Percentiles rank a stretch among this genome's conserved stretches.
Conservation (phyloP, 495 filamentous ascomycete genomes). For the Copromyces sp. region DNA sequence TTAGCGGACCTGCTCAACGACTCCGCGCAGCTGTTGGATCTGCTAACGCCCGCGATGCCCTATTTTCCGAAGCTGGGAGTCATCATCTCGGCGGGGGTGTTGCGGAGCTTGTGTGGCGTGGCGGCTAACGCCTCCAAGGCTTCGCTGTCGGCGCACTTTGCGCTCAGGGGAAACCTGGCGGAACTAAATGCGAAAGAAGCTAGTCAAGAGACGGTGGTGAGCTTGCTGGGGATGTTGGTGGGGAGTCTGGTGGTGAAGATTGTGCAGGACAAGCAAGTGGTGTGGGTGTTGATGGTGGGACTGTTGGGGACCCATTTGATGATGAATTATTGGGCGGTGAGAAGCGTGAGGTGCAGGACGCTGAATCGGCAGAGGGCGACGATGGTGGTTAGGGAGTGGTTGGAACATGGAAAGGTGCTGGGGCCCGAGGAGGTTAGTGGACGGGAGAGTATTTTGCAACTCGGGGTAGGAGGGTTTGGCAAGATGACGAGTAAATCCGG, state of each 20-base stretch:
- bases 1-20: slow-evolving; percentile 91
- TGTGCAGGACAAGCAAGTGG: slow-evolving; percentile 58
- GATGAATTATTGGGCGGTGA: slow-evolving; percentile 79
- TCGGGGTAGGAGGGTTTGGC: slow-evolving; percentile 5
- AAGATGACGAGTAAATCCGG: slow-evolving; percentile 35
- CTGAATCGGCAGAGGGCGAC: slow-evolving; percentile 82
- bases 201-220: slow-evolving; percentile 91
- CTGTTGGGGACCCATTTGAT: slow-evolving; percentile 66
- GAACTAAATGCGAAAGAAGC: slow-evolving; percentile 95
- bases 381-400: slow-evolving; percentile 58
- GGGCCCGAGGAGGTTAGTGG: slow-evolving; percentile 52
- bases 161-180: slow-evolving; percentile 75
- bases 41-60: slow-evolving; percentile 72
- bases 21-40: slow-evolving; percentile 77
- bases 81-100: slow-evolving; percentile 63
- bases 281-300: slow-evolving; percentile 63
- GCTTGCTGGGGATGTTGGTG: slow-evolving; percentile 77
- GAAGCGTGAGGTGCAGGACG: slow-evolving; percentile 71
- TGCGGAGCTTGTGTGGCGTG: slow-evolving; percentile 79
- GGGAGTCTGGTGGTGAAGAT: slow-evolving; percentile 72
- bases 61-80: slow-evolving; percentile 55
- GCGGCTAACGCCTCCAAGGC: slow-evolving; percentile 86
- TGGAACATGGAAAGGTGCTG: slow-evolving; percentile 42
- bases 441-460: slow-evolving; percentile 60
- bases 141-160: slow-evolving; percentile 78